These are phyloP conservation scores for Entomortierella parvispora DNA, from an alignment of 192 early-diverging fungal genomes.

Conservation along the genomic window DNA sequence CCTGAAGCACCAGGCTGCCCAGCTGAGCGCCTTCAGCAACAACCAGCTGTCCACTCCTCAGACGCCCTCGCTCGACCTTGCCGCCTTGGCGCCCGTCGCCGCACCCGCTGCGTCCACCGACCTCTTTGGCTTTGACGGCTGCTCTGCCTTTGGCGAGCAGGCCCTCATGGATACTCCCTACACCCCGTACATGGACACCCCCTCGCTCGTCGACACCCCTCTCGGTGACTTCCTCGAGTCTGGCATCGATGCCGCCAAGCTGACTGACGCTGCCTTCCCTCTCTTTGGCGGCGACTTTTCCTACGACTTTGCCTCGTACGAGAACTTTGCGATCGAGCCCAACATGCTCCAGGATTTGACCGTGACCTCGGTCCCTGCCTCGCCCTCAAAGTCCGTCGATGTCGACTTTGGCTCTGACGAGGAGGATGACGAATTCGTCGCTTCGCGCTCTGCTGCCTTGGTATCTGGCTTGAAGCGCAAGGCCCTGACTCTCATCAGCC, in stretches of 20 bases:
- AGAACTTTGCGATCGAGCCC: conserved; percentile 24
- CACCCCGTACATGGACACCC: conserved; percentile 38
- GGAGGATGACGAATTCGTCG: conserved; percentile 28
- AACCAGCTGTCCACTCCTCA: conserved; percentile 46
- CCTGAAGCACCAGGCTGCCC: background rate
- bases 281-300: conserved; percentile 27
- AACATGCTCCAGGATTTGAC: conserved; percentile 20
- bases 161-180: conserved; percentile 37
- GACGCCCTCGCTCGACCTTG: conserved; percentile 36
- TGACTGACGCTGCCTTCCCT: conserved; percentile 27
- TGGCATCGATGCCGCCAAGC: background rate
- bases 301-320: conserved; percentile 1
- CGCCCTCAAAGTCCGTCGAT: conserved; percentile 11
- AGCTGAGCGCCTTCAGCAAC: conserved; percentile 7
- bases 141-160: conserved; percentile 28
- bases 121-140: conserved; percentile 38
- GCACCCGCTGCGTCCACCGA: background rate
- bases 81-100: background rate
- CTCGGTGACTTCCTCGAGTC: conserved; percentile 15
- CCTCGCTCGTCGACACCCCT: conserved; percentile 20
- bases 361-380: conserved; percentile 16
- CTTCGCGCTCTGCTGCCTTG: conserved; percentile 41
- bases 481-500: background rate
- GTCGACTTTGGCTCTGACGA: conserved; percentile 19
- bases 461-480: conserved; percentile 52